Percentiles rank a stretch among this genome's conserved stretches.
Evolutionary conservation across 2,329 filamentous ascomycete genomes (phyloP).

Genomic region (Acephala macrosclerotiorum): DNA sequence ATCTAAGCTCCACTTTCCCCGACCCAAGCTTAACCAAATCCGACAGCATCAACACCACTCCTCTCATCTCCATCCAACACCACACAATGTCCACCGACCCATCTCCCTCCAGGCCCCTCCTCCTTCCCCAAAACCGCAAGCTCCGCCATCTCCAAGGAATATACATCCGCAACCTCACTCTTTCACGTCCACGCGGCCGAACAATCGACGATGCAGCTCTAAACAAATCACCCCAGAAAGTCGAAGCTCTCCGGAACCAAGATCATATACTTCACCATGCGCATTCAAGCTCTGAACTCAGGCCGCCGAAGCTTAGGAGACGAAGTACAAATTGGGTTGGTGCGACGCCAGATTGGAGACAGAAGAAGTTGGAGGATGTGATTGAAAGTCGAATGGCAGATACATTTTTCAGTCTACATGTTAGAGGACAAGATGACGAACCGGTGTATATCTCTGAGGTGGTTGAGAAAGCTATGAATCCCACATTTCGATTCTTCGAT

Average conservation of each 20-base stretch:
- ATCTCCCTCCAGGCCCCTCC: conserved; percentile 53
- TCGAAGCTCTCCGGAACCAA: conserved; percentile 55
- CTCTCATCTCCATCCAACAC: conserved; percentile 19
- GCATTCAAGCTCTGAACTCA: conserved; percentile 61
- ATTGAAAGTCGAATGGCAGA: conserved; percentile 79
- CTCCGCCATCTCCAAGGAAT: conserved; percentile 88
- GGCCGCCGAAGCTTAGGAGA: conserved; percentile 53
- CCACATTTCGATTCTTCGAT: conserved; percentile 87
- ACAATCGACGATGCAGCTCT: conserved; percentile 81
- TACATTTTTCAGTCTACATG: conserved; percentile 87
- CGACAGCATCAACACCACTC: conserved; percentile 20
- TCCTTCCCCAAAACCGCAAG: conserved; percentile 80
- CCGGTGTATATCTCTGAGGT: conserved; percentile 93
- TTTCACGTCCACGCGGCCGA: conserved; percentile 62
- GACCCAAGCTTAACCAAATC: conserved; percentile 13
- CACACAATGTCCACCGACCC: conserved; percentile 42
- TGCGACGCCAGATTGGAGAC: conserved; percentile 64
- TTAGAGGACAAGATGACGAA: conserved; percentile 57
- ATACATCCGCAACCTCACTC: conserved; percentile 83
- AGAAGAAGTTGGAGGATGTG: conserved; percentile 78
- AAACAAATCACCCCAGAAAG: conserved; percentile 70
- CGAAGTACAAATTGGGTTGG: conserved; percentile 70
- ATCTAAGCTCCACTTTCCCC: background rate
- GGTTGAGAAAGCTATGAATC: conserved; percentile 84
- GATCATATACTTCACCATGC: conserved; percentile 62